Evolutionary conservation across 1,284 basidiomycete species (phyloP).

Genomic region (Trametes sp.): DNA sequence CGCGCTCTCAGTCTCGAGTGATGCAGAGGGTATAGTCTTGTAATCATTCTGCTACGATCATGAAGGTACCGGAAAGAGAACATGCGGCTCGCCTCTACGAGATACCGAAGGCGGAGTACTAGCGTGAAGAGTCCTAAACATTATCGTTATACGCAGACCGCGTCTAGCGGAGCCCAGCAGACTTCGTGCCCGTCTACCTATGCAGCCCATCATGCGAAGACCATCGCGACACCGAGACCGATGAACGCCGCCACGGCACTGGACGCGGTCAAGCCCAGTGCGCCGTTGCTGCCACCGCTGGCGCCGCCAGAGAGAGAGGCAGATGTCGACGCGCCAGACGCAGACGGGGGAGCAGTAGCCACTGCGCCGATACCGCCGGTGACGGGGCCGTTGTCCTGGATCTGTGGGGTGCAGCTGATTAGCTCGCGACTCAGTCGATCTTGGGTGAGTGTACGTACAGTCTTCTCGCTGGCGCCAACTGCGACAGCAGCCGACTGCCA

Average conservation of each 20-base stretch:
- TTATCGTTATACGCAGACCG: constrained; percentile 10
- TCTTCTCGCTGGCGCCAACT: constrained; percentile 48
- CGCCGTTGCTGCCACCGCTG: constrained; percentile 10
- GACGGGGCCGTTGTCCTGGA: constrained; percentile 48
- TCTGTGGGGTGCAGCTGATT: constrained; percentile 36
- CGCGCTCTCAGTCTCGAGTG: too few species aligned
- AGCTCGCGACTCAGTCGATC: neutral
- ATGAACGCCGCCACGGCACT: constrained; percentile 15
- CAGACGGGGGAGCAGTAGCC: constrained; percentile 43
- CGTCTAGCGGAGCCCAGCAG: constrained; percentile 17
- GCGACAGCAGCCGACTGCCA: constrained; percentile 56
- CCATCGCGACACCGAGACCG: constrained; percentile 21
- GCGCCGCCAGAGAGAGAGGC: constrained; percentile 24
- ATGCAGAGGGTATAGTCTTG: constrained; percentile 18
- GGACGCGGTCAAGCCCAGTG: constrained; percentile 15
- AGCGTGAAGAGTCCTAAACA: constrained; percentile 10
- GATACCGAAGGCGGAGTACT: neutral
- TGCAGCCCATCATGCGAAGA: constrained; percentile 14
- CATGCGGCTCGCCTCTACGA: constrained; percentile 19
- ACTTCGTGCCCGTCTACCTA: constrained; percentile 1
- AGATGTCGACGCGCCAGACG: constrained; percentile 23
- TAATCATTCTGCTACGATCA: neutral
- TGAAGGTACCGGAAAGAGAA: constrained; percentile 2
- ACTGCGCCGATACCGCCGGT: constrained; percentile 51
- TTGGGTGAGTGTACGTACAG: constrained; percentile 40